phyloP scores from a whole-genome alignment of 371 early-diverging fungal genomes.

The Cokeromyces recurvatus region DNA sequence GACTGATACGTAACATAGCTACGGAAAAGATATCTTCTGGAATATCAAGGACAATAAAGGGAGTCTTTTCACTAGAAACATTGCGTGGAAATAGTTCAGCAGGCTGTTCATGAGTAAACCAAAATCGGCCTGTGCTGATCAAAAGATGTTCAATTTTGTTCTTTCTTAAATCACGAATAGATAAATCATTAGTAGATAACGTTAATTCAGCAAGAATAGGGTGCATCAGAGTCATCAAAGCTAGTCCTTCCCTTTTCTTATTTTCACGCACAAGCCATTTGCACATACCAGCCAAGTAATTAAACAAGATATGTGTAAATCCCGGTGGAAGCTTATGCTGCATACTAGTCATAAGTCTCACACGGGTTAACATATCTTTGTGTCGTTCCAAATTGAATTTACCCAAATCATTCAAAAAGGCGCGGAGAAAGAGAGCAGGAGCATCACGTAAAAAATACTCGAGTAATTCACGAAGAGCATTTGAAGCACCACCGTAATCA shows the following conservation, averaged over 20 bases:
- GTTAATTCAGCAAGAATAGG: constrained; percentile 55
- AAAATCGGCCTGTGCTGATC: constrained; percentile 54
- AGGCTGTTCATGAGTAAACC: constrained; percentile 56
- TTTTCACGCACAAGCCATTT: constrained; percentile 55
- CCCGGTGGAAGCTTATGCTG: constrained; percentile 55
- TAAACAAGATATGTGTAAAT: constrained; percentile 54
- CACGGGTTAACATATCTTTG: constrained; percentile 38
- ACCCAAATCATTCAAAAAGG: constrained; percentile 53
- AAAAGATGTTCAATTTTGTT: constrained; percentile 59
- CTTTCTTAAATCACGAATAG: constrained; percentile 57
- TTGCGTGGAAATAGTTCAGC: constrained; percentile 50
- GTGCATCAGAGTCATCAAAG: constrained; percentile 41
- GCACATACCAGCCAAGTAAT: constrained; percentile 60
- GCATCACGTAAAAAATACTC: constrained; percentile 55
- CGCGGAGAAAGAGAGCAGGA: constrained; percentile 52
- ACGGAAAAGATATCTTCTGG: constrained; percentile 52
- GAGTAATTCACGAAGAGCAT: constrained; percentile 41
- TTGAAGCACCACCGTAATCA: constrained; percentile 41
- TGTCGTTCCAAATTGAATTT: constrained; percentile 35
- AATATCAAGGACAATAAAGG: constrained; percentile 39
- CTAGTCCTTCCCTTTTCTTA: constrained; percentile 34
- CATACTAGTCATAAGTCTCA: constrained; percentile 46
- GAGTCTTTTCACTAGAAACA: constrained; percentile 16
- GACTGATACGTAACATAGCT: constrained; percentile 54
- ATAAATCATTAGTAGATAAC: constrained; percentile 54